Evolutionary conservation across 768 basidiomycete species (phyloP).

Genomic region (Candolleomyces aberdarensis): DNA sequence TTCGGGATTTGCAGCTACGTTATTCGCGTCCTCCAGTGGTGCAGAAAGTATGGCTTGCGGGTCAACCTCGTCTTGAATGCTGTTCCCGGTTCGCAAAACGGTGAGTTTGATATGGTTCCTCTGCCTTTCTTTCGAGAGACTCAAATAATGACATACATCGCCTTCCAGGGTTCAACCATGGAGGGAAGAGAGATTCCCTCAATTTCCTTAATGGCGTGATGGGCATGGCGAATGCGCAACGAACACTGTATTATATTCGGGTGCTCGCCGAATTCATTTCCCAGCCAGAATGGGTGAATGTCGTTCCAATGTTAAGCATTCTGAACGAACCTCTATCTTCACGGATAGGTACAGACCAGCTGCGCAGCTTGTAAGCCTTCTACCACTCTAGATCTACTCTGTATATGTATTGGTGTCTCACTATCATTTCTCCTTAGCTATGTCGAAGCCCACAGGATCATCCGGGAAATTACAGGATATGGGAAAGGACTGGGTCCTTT

Average conservation of each 20-base stretch:
- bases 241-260: constrained; percentile 68
- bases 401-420: not conserved
- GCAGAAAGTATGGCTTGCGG: constrained; percentile 82
- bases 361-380: constrained; percentile 56
- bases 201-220: constrained; percentile 66
- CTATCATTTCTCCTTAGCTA: constrained; percentile 20
- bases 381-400: constrained; percentile 21
- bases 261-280: constrained; percentile 72
- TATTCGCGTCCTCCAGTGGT: constrained; percentile 74
- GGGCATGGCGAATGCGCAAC: constrained; percentile 82
- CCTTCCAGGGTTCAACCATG: constrained; percentile 49
- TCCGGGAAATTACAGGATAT: constrained; percentile 64
- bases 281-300: constrained; percentile 46
- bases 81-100: constrained; percentile 78
- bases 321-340: constrained; percentile 50
- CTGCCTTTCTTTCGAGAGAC: constrained; percentile 6
- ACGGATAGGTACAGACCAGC: constrained; percentile 44
- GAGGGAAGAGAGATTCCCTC: constrained; percentile 51
- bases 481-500: constrained; percentile 67
- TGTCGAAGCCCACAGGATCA: constrained; percentile 48
- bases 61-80: constrained; percentile 79
- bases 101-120: constrained; percentile 44
- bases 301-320: constrained; percentile 55
- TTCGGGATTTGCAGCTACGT: constrained; percentile 50
- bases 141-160: not conserved